Evolutionary conservation across 495 filamentous ascomycete species (phyloP).

Genomic region (Neurospora sp.): DNA sequence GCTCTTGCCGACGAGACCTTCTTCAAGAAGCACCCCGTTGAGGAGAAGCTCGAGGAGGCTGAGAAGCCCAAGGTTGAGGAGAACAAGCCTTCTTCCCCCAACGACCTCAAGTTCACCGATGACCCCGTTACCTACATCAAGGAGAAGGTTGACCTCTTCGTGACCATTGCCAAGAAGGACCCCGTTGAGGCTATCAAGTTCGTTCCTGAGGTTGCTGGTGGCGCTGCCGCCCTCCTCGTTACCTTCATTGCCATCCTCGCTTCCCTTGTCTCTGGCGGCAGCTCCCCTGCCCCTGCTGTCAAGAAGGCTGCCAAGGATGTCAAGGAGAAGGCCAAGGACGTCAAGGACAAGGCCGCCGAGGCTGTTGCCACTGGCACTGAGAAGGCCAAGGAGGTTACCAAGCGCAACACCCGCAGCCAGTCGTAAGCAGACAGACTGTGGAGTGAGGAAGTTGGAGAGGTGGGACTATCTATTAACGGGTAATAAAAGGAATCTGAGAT

Average conservation of each 20-base stretch:
- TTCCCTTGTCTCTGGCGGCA: slow-evolving; percentile 34
- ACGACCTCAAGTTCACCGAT: slow-evolving; percentile 80
- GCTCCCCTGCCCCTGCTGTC: slow-evolving; percentile 30
- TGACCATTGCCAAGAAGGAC: slow-evolving; percentile 74
- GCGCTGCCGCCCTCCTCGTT: slow-evolving; percentile 55
- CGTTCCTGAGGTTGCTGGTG: slow-evolving; percentile 82
- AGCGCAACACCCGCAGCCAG: slow-evolving; percentile 41
- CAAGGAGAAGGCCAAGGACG: slow-evolving; percentile 59
- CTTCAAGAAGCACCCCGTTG: slow-evolving; percentile 78
- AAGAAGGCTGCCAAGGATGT: slow-evolving; percentile 56
- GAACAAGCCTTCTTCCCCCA: slow-evolving; percentile 51
- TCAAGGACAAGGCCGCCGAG: slow-evolving; percentile 72
- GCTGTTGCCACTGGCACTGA: slow-evolving; percentile 57
- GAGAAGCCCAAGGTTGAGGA: slow-evolving; percentile 69
- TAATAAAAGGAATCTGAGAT: slow-evolving; percentile 5
- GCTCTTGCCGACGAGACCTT: slow-evolving; percentile 88
- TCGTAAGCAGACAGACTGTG: slow-evolving; percentile 13
- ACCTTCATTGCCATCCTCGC: slow-evolving; percentile 60
- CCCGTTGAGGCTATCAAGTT: slow-evolving; percentile 84
- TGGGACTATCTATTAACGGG: slow-evolving; percentile 5
- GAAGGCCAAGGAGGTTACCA: slow-evolving; percentile 51
- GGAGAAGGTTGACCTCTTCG: slow-evolving; percentile 85
- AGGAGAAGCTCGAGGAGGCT: slow-evolving; percentile 74
- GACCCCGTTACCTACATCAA: slow-evolving; percentile 82
- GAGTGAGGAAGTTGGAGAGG: slow-evolving; percentile 1